Base-by-base conservation (phyloP, 805 yeast species). In the Nakazawaea populi region DNA sequence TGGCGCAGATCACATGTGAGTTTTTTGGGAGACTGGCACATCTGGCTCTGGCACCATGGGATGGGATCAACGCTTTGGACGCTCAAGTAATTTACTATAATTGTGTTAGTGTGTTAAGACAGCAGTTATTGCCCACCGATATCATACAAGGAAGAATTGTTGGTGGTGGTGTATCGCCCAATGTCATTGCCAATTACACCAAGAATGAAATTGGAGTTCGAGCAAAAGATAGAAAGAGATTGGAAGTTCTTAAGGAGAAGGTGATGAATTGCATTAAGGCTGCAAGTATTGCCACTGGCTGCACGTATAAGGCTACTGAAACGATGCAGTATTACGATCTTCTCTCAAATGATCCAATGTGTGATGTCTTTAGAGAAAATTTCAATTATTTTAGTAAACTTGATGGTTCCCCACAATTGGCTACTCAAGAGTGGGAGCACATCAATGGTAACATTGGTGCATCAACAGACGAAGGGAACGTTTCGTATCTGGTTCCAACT, bases 241-340 rank as follows among this genome's bases (percentile, higher is more conserved):
- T 60, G 44, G 57, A 45, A 12, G 55, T 55, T 34, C 42, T 60
- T 39, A 55, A 54, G 29, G 38, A 40, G 35, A 54, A 67, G 14
- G 64, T 69, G 35, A 65, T 60, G 30, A 66, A 69, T 52, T 60
- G 64, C 52, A 43, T 55, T 41, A 56, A 54, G 36, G 62, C 58
- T 9, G 62, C 59, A 37, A 55, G 60, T 9, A 35, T 57, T 48
- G 70, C 58, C 58, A 69, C 58, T 60, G 73, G 52, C 53, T 67
- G 62, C 65, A 63, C 47, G 40, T 63, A 59, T 47, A 61, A 71
- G 2, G 59, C 64, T 39, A 65, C 63, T 45, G 68, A 64, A 51
- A 57, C 58, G 9, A 55, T 65, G 51, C 64, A 66, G 2, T 60
- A 60, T 40, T 45, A 47, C 36, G 64, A 60, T 42, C 48, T 60